Base-by-base conservation (phyloP, 2,329 filamentous ascomycete species). In the Diaporthe destruens region DNA sequence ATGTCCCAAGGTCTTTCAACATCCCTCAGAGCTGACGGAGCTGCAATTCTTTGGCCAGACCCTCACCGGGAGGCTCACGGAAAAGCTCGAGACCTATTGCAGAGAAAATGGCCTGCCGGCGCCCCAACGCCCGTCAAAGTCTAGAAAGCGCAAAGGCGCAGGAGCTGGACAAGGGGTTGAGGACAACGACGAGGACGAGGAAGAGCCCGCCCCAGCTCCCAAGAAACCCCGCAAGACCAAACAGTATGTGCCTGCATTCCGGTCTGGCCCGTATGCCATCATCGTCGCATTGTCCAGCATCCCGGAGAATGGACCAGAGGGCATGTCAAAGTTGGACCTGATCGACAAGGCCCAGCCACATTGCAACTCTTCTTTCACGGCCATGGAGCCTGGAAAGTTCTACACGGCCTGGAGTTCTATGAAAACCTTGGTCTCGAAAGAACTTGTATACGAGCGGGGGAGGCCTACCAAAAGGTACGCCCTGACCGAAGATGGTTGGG, bases 401-500 rank as follows among this genome's bases (percentile, higher is more conserved):
- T 93, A 94, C 77, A 96, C 93, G 0, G 94, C 94, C 0, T 96
- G 93, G 93, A 92, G 89, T 77, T 94, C 93, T 1, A 95, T 96
- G 87, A 94, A 93, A 79, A 94, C 92, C 0, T 82, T 96, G 42
- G 76, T 91, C 6, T 86, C 90, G 69, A 94, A 95, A 78, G 92
- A 94, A 72, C 83, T 95, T 4, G 92, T 95, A 0, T 91, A 90
- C 71, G 91, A 93, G 76, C 90, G 89, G 69, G 92, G 93, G 0
- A 86, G 92, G 20, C 93, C 93, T 0, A 81, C 90, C 23, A 88
- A 90, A 73, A 89, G 87, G 75, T 96, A 95, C 78, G 85, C 86
- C 2, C 82, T 96, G 47, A 94, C 93, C 0, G 93, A 95, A 42
- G 92, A 94, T 73, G 94, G 94, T 4, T 93, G 92, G 91, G 92